Conservation (phyloP, 768 basidiomycete genomes). For the Auriscalpium orientale region DNA sequence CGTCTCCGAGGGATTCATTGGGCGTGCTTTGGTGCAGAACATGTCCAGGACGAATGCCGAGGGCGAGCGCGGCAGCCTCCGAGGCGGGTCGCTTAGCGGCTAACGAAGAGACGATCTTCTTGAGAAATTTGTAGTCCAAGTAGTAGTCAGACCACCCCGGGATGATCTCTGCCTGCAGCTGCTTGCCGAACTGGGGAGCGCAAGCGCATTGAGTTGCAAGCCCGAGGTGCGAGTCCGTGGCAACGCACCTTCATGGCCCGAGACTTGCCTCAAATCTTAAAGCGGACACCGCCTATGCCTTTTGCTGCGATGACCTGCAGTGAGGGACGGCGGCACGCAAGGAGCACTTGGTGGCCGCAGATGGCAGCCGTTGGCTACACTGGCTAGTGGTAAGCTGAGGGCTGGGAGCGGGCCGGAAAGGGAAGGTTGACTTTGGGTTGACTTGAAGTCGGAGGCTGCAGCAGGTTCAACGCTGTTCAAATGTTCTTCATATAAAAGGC, state of each 20-base stretch:
- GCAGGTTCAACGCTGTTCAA: no score
- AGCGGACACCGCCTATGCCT: not conserved
- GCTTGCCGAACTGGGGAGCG: slow-evolving; percentile 83
- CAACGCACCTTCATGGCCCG: slow-evolving; percentile 25
- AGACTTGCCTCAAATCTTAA: not conserved
- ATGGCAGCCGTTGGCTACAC: no score
- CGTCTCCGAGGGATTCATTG: slow-evolving; percentile 22
- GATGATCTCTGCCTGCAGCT: slow-evolving; percentile 91
- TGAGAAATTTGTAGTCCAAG: slow-evolving; percentile 96
- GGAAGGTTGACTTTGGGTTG: no score
- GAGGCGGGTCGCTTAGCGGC: slow-evolving; percentile 84
- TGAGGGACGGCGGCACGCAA: no score
- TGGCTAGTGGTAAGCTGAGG: no score
- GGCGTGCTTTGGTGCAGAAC: slow-evolving; percentile 28
- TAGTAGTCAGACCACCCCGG: slow-evolving; percentile 96
- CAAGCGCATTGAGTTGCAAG: not conserved
- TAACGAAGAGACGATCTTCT: slow-evolving; percentile 97
- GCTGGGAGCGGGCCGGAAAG: no score
- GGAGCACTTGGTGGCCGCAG: no score
- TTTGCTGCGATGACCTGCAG: not conserved
- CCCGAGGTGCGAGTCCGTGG: slow-evolving; percentile 1
- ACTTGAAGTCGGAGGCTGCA: no score
- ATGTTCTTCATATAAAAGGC: no score
- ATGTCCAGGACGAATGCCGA: slow-evolving; percentile 69
- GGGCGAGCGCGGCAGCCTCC: slow-evolving; percentile 80